Conservation (phyloP, 352 stramenopile species). For the Pythium utonaiense region DNA sequence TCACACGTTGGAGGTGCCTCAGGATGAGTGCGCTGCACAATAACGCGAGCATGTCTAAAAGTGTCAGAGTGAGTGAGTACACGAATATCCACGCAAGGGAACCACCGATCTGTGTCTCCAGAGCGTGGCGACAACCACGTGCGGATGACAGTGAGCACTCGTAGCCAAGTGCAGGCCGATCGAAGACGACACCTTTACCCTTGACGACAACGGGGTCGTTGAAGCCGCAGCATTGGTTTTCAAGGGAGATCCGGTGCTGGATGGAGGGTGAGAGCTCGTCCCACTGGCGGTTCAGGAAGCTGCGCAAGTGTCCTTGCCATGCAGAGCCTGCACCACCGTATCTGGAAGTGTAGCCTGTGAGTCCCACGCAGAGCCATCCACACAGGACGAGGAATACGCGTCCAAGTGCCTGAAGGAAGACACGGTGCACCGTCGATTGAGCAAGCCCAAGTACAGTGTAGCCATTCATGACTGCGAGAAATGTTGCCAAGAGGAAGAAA, state of each 20-base stretch:
- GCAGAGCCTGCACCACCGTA: neutral
- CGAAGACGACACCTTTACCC: conserved; percentile 20
- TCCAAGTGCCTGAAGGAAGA: conserved; percentile 19
- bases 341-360: conserved; percentile 15
- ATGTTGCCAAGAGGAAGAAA: conserved; percentile 22
- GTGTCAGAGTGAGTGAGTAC: conserved; percentile 9
- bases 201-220: conserved; percentile 27
- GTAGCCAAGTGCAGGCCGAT: conserved; percentile 20
- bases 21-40: conserved; percentile 6
- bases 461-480: conserved; percentile 14
- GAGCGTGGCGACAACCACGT: conserved; percentile 17
- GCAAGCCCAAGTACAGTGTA: conserved; percentile 21
- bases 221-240: conserved; percentile 33
- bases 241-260: conserved; percentile 27
- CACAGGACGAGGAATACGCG: conserved; percentile 13
- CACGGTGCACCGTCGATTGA: conserved; percentile 10
- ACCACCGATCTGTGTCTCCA: conserved; percentile 17
- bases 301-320: neutral
- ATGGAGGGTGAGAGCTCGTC: conserved; percentile 17
- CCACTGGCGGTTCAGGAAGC: conserved; percentile 30
- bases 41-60: conserved; percentile 14
- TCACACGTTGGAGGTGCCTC: neutral
- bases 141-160: conserved; percentile 17
- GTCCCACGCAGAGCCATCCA: conserved; percentile 21
- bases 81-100: conserved; percentile 20